A percentile compares a stretch with the other conserved stretches of the same genome.
Evolutionary conservation across 345 rosid genomes (phyloP).

Genomic region (Corchorus capsularis): DNA sequence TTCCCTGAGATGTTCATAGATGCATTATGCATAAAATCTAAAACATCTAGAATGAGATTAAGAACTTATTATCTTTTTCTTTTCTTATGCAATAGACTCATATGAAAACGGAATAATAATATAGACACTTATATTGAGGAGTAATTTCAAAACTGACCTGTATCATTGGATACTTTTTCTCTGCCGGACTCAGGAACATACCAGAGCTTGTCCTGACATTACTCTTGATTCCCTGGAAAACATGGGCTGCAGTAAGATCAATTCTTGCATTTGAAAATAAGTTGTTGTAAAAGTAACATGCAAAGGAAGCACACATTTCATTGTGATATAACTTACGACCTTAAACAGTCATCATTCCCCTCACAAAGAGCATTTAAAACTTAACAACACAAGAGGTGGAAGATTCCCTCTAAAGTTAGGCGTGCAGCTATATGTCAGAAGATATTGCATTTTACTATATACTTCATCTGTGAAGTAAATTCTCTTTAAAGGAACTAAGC

Average conservation of each 20-base stretch:
- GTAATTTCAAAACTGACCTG: conserved; percentile 50
- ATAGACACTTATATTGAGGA: conserved; percentile 9
- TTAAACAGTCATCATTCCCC: not conserved
- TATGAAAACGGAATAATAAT: not conserved
- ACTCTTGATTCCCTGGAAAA: conserved; percentile 80
- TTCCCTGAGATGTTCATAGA: not conserved
- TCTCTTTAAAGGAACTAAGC: not conserved
- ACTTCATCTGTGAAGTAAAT: not conserved
- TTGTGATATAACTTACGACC: not conserved
- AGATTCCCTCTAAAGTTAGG: not conserved
- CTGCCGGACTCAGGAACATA: conserved; percentile 76
- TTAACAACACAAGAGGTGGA: not conserved
- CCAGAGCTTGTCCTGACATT: conserved; percentile 96
- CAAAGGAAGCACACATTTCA: not conserved
- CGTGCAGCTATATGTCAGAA: not conserved
- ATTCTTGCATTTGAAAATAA: not conserved
- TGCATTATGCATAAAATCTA: not conserved
- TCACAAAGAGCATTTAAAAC: not conserved
- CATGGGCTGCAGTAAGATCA: not conserved
- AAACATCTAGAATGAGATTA: too few species aligned
- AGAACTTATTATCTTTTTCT: not conserved
- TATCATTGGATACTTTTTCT: conserved; percentile 77
- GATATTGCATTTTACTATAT: not conserved
- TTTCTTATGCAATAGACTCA: not conserved
- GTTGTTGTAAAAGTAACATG: not conserved